Evolutionary conservation across 2,329 filamentous ascomycete genomes (phyloP).

Genomic region (Periconia digitata): DNA sequence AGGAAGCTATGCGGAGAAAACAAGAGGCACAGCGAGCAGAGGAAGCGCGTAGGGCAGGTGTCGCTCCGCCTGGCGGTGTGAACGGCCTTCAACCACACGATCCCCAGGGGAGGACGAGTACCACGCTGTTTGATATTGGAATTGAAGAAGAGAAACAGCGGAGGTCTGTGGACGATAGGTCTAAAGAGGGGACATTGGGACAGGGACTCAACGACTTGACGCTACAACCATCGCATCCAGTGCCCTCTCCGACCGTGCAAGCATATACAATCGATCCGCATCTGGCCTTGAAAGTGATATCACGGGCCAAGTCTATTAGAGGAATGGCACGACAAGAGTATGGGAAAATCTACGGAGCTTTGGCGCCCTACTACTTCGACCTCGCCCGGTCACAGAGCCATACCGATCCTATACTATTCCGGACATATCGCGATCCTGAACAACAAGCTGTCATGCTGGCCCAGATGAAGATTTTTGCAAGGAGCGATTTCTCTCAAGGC

Average conservation of each 20-base stretch:
- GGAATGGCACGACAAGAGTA: constrained; percentile 88
- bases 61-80: constrained; percentile 31
- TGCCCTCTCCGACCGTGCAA: constrained; percentile 29
- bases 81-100: constrained; percentile 42
- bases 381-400: constrained; percentile 71
- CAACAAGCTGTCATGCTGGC: constrained; percentile 87
- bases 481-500: constrained; percentile 77
- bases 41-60: constrained; percentile 42
- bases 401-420: constrained; percentile 81
- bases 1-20: constrained; percentile 62
- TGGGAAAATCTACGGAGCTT: constrained; percentile 82
- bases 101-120: constrained; percentile 46
- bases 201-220: constrained; percentile 83
- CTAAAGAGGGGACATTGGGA: constrained; percentile 42
- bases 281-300: constrained; percentile 68
- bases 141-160: constrained; percentile 64
- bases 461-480: constrained; percentile 76
- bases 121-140: constrained; percentile 74
- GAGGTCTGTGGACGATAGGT: constrained; percentile 39
- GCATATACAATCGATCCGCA: constrained; percentile 55
- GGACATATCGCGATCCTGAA: constrained; percentile 83
- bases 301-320: constrained; percentile 73
- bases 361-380: constrained; percentile 88
- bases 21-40: constrained; percentile 59
- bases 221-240: constrained; percentile 45